Base-by-base conservation (phyloP, 371 early-diverging fungal genomes). In the Mucor indicus region DNA sequence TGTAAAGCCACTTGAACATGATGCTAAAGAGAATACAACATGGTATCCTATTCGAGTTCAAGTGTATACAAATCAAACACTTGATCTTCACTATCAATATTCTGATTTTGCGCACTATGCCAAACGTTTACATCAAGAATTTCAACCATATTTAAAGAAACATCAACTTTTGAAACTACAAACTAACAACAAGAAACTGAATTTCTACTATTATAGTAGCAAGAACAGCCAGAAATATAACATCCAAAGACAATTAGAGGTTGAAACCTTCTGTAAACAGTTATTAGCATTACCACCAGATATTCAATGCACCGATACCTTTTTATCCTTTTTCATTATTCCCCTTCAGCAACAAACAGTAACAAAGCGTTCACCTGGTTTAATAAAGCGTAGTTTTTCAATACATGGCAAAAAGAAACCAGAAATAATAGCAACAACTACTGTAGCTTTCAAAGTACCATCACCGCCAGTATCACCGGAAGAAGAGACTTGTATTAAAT, bases 11-110 rank as follows among this genome's bases (percentile, higher is more conserved):
- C n/a, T n/a, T n/a, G n/a, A n/a, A n/a, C n/a, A n/a, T n/a, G n/a
- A n/a, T n/a, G n/a, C n/a, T n/a, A n/a, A n/a, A n/a, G n/a, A n/a
- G n/a, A n/a, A n/a, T n/a, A n/a, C n/a, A n/a, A 43, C 43, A 9
- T 50, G 51, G 51, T 50, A 43, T 43, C 43, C 51, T 11, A n/a
- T 50, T 16, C 33, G 37, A 30, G 15, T 50, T 7, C 29, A 43
- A 16, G 4, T 42, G 8, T 16, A 42, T 19, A 30, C 24, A 1
- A 35, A 43, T 12, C 43, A 36, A 13, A 36, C 2, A 0, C 1
- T 37, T 21, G 36, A 43, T 22, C 20, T 43, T 1, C 13, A 36
- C 11, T 27, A 27, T 10, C n/a, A 17, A 8, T 42, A 50, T 29
- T 36, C 51, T n/a, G n/a, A n/a, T n/a, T n/a, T n/a, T n/a, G n/a